Evolutionary conservation across 1,284 basidiomycete species (phyloP).

Genomic region (Boletus mariae): DNA sequence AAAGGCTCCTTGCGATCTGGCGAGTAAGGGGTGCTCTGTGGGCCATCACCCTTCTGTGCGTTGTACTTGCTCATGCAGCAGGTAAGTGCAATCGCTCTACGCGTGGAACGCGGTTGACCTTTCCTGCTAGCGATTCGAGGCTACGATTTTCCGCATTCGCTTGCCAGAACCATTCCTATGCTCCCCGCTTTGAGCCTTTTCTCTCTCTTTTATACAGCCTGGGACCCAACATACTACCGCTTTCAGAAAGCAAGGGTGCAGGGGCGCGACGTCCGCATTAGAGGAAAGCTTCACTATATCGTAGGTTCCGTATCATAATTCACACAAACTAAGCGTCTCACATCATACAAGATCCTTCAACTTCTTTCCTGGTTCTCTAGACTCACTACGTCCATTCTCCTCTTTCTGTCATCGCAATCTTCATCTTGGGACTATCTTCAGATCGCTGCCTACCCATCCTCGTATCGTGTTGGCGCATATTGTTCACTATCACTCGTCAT

Average conservation of each 20-base stretch:
- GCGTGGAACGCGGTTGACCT: conserved; percentile 7
- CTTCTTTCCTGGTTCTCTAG: conserved; percentile 54
- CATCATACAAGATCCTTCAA: conserved; percentile 50
- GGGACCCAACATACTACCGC: conserved; percentile 72
- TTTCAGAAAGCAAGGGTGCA: conserved; percentile 57
- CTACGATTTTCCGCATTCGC: conserved; percentile 20
- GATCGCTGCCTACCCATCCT: conserved; percentile 35
- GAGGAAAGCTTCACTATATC: conserved; percentile 59
- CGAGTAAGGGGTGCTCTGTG: conserved; percentile 60
- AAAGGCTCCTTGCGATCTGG: conserved; percentile 54
- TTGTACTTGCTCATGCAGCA: conserved; percentile 41
- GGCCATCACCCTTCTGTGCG: conserved; percentile 43
- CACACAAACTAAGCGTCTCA: conserved; percentile 2
- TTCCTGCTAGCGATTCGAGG: conserved; percentile 22
- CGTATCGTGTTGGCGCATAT: conserved; percentile 40
- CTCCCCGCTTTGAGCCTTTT: conserved; percentile 49
- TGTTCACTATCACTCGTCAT: conserved; percentile 42
- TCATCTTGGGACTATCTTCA: conserved; percentile 40
- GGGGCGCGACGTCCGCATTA: conserved; percentile 62
- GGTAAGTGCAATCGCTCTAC: conserved; percentile 38
- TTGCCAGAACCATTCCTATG: conserved; percentile 15
- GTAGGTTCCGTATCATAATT: conserved; percentile 39
- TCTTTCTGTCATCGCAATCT: conserved; percentile 41
- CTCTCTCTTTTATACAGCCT: conserved; percentile 67
- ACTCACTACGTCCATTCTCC: conserved; percentile 46